Base-by-base conservation (phyloP, 345 rosid genomes). In the Hibiscus syriacus region DNA sequence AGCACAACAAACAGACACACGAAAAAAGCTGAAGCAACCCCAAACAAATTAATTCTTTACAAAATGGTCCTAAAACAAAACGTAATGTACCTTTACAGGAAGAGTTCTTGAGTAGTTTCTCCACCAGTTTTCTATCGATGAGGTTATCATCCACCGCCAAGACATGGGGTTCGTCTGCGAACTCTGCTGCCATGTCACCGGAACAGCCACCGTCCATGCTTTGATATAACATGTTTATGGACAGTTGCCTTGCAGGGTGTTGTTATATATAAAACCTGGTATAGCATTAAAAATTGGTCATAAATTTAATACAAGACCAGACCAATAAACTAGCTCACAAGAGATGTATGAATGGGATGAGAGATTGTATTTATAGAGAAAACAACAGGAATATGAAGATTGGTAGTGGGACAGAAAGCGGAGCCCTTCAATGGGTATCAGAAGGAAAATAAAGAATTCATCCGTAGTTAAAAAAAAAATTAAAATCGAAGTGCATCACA, bases 151-250 rank as follows among this genome's bases (percentile, higher is more conserved):
- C n/a, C n/a, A n/a, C n/a, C n/a, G n/a, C n/a, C n/a, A n/a, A 74
- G 74, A 87, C 92, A 81, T 89, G 96, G n/a, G 79, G 86, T 64
- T 77, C 79, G 9, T 75, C 76, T 16, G 48, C 80, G 71, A 62
- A 64, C 32, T 72, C 82, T 65, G 27, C 27, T 54, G 62, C 26
- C 64, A 50, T 73, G 22, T 73, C 66, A 74, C 70, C 70, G 49
- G 80, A 68, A 11, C 82, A 72, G 13, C 82, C 68, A 66, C 59
- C 54, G 2, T 23, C 72, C 76, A 80, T 72, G 19, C 59, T 14
- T 63, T 34, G 32, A 55, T 25, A 23, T 36, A 63, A 55, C 41
- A 62, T n/a, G n/a, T 45, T 56, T 34, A 62, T 13, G 17, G 13
- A 43, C 48, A 43, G n/a, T n/a, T n/a, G n/a, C n/a, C 38, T 4